These are phyloP conservation scores for Trichoderma sp. DNA, from an alignment of 2,329 filamentous ascomycete species.

Conservation along the genomic window DNA sequence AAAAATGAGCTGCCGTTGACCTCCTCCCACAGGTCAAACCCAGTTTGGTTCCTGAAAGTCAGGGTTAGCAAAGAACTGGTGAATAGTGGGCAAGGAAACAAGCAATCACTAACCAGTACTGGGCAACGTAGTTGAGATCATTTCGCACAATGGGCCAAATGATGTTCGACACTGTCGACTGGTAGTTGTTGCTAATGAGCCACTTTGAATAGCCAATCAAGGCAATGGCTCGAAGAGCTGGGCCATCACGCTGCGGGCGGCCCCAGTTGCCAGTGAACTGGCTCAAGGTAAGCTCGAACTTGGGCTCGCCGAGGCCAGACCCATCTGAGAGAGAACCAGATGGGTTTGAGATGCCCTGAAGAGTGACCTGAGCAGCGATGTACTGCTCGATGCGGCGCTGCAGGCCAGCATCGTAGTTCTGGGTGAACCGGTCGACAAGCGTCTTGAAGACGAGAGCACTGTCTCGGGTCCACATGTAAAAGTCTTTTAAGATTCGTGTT, in stretches of 20 bases:
- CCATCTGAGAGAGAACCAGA: conserved; percentile 60
- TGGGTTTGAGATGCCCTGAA: conserved; percentile 69
- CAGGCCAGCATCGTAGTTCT: conserved; percentile 59
- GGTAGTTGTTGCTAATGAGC: conserved; percentile 67
- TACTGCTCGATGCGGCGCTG: conserved; percentile 67
- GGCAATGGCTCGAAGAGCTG: conserved; percentile 72
- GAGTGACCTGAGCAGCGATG: conserved; percentile 64
- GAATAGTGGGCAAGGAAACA: not conserved
- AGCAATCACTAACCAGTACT: conserved; percentile 59
- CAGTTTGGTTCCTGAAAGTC: conserved; percentile 51
- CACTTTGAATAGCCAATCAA: conserved; percentile 73
- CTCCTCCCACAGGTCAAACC: conserved; percentile 85
- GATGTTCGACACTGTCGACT: conserved; percentile 54
- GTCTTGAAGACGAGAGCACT: conserved; percentile 69
- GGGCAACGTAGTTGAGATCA: conserved; percentile 72
- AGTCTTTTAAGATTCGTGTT: conserved; percentile 55
- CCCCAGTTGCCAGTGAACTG: conserved; percentile 70
- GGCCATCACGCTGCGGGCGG: conserved; percentile 77
- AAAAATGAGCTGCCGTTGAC: conserved; percentile 77
- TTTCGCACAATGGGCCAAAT: conserved; percentile 76
- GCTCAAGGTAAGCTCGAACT: conserved; percentile 66
- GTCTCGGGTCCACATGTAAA: conserved; percentile 78
- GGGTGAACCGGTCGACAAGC: conserved; percentile 65
- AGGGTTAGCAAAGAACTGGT: conserved; percentile 2
- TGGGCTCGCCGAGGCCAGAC: conserved; percentile 67